Conservation (phyloP, 192 early-diverging fungal genomes). For the Coemansia furcata region DNA sequence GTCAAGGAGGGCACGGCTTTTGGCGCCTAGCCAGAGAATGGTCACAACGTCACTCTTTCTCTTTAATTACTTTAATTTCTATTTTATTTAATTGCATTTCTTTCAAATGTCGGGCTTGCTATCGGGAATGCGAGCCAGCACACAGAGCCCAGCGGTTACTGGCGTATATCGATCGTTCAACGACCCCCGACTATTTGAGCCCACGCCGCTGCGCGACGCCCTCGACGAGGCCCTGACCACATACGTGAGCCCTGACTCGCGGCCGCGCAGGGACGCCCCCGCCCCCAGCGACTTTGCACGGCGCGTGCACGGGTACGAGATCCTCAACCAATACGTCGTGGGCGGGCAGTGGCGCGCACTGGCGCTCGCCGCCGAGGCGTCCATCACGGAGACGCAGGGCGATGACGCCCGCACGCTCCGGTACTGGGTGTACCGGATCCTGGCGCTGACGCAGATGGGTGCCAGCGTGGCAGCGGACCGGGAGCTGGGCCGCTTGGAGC, state of each 20-base stretch:
- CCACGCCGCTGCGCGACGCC: constrained; percentile 22
- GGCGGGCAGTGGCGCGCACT: constrained; percentile 43
- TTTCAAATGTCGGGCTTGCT: constrained; percentile 20
- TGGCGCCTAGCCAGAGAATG: not conserved
- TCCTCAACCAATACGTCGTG: constrained; percentile 34
- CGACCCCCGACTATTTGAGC: constrained; percentile 33
- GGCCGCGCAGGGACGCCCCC: constrained; percentile 35
- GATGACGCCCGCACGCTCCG: not conserved
- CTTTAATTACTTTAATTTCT: not conserved
- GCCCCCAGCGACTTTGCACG: constrained; percentile 13
- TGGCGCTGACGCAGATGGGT: constrained; percentile 23
- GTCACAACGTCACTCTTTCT: not conserved
- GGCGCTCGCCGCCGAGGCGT: constrained; percentile 30
- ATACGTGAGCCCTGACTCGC: constrained; percentile 15
- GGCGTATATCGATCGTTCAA: constrained; percentile 15
- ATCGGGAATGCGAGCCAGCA: constrained; percentile 37
- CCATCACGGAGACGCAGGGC: constrained; percentile 13
- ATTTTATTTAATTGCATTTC: constrained; percentile 1
- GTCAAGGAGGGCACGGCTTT: constrained; percentile 24
- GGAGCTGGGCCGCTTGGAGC: constrained; percentile 26
- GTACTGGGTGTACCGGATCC: constrained; percentile 33
- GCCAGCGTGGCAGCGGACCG: constrained; percentile 2
- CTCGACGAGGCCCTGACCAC: constrained; percentile 29
- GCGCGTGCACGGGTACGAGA: constrained; percentile 25
- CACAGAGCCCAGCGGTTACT: not conserved